phyloP scores from a whole-genome alignment of 495 filamentous ascomycete genomes.

The Penicillium bovifimosum region DNA sequence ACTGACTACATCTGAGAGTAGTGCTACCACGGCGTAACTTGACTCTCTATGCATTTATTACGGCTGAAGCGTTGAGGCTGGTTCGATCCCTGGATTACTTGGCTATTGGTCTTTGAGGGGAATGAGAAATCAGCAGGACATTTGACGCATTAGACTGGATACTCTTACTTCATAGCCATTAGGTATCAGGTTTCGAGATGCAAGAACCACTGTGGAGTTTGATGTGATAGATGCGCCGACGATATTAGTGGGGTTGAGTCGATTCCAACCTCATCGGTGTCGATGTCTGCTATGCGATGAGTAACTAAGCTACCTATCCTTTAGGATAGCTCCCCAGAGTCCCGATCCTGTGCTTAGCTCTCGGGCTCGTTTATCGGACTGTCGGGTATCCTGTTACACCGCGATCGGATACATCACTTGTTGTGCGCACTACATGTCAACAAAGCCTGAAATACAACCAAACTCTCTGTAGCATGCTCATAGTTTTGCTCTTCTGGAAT shows the following conservation, averaged over 20 bases:
- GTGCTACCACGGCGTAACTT: background rate
- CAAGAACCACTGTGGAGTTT: background rate
- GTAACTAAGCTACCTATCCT: background rate
- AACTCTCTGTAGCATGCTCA: background rate
- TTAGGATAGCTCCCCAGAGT: background rate
- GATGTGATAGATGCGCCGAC: background rate
- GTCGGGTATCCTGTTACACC: background rate
- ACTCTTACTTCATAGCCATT: background rate
- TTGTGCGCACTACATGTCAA: background rate
- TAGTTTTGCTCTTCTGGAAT: background rate
- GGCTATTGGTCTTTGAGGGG: background rate
- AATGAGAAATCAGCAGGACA: background rate
- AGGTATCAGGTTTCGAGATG: background rate
- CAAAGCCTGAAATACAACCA: background rate
- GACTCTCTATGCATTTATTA: background rate
- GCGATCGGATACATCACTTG: background rate
- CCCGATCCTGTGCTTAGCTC: background rate
- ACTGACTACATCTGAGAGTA: background rate
- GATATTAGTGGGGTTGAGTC: background rate
- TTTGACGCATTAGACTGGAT: background rate
- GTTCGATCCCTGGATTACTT: background rate
- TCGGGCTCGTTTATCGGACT: background rate
- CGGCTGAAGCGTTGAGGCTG: background rate
- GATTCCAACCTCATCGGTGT: background rate
- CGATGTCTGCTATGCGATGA: background rate